Evolutionary conservation across 1,284 basidiomycete species (phyloP).

Genomic region (Papiliotrema fonsecae): DNA sequence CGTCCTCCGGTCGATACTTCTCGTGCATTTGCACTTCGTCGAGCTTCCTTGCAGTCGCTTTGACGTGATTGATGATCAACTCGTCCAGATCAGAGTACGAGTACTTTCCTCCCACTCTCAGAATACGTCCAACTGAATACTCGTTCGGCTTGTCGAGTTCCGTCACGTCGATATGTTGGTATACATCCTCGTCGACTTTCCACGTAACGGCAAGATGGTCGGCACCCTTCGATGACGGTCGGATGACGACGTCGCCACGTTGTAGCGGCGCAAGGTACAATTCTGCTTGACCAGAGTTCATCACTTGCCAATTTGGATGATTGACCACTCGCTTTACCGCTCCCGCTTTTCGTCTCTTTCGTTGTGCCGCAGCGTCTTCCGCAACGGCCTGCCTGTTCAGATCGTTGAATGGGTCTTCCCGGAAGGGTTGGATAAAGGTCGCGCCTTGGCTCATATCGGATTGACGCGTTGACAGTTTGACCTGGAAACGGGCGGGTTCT

Average conservation of each 20-base stretch:
- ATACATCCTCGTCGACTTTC: slow-evolving; percentile 96
- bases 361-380: slow-evolving; percentile 69
- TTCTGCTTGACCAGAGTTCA: slow-evolving; percentile 88
- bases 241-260: slow-evolving; percentile 89
- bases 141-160: slow-evolving; percentile 70
- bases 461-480: slow-evolving; percentile 71
- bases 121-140: slow-evolving; percentile 63
- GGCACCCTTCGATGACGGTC: slow-evolving; percentile 89
- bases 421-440: slow-evolving; percentile 38
- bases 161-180: slow-evolving; percentile 94
- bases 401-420: slow-evolving; percentile 38
- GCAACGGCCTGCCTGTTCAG: slow-evolving; percentile 55
- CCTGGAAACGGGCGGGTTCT: slow-evolving; percentile 61
- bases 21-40: slow-evolving; percentile 95
- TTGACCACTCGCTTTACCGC: slow-evolving; percentile 83
- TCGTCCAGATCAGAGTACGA: slow-evolving; percentile 95
- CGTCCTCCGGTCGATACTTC: slow-evolving; percentile 87
- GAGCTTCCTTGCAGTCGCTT: slow-evolving; percentile 87
- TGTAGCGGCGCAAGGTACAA: slow-evolving; percentile 83
- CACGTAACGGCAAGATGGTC: slow-evolving; percentile 97
- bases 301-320: slow-evolving; percentile 97
- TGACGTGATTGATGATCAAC: slow-evolving; percentile 93
- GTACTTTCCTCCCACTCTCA: slow-evolving; percentile 71
- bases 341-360: slow-evolving; percentile 75
- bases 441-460: slow-evolving; percentile 56